Percentiles rank a stretch among this genome's conserved stretches.
These are phyloP conservation scores for Ophiostoma sp. DNA, from an alignment of 2,329 filamentous ascomycete genomes.

Conservation along the genomic window DNA sequence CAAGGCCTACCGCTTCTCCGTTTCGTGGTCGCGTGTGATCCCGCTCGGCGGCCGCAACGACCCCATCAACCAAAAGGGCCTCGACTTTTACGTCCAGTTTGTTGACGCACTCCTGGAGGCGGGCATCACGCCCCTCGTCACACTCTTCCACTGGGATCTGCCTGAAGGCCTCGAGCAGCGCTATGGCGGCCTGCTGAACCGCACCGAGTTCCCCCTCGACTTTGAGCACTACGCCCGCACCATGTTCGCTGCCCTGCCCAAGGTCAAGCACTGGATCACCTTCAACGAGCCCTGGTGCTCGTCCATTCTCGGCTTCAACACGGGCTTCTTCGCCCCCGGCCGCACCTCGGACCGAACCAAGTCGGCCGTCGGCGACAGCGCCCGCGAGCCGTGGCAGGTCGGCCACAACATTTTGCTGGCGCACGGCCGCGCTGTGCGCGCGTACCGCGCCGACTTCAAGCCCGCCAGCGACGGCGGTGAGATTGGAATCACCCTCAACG, in stretches of 20 bases:
- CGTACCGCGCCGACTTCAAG: conserved; percentile 82
- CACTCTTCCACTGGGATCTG: conserved; percentile 86
- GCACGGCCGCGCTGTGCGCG: conserved; percentile 77
- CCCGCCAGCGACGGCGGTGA: conserved; percentile 63
- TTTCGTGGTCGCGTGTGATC: conserved; percentile 83
- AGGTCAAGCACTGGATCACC: conserved; percentile 85
- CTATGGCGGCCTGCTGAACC: conserved; percentile 79
- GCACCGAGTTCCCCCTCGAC: conserved; percentile 78
- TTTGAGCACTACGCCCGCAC: conserved; percentile 77
- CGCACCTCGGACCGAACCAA: conserved; percentile 73
- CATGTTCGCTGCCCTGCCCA: conserved; percentile 71
- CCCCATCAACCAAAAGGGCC: conserved; percentile 73
- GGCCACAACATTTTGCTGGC: conserved; percentile 79
- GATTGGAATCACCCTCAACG: conserved; percentile 87
- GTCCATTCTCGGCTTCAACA: conserved; percentile 75
- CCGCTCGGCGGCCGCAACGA: conserved; percentile 82
- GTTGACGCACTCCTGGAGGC: conserved; percentile 75
- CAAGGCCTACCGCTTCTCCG: conserved; percentile 77
- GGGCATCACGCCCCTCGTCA: conserved; percentile 78
- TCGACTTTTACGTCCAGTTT: conserved; percentile 77
- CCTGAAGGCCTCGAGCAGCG: conserved; percentile 75
- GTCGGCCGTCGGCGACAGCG: conserved; percentile 70
- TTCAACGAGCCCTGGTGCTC: conserved; percentile 91
- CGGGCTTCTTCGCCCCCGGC: conserved; percentile 79
- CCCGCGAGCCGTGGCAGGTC: conserved; percentile 77